Evolutionary conservation across 1,284 basidiomycete genomes (phyloP).

Genomic region (Fistulinella cinereoalba): DNA sequence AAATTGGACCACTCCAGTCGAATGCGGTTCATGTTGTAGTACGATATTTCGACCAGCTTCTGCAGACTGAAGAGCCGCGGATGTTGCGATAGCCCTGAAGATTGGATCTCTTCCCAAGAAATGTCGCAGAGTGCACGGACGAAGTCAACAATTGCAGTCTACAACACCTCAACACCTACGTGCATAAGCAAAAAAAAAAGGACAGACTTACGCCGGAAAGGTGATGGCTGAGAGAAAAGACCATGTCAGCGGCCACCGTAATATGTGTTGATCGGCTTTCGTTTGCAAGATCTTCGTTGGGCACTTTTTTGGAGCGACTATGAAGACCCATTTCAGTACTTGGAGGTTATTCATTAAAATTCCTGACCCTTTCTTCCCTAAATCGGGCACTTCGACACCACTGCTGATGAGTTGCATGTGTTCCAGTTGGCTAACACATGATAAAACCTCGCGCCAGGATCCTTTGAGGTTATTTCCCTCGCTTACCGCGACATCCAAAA

Average conservation of each 20-base stretch:
- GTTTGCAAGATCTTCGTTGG: conserved; percentile 92
- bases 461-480: conserved; percentile 94
- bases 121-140: conserved; percentile 95
- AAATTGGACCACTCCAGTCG: conserved; percentile 98
- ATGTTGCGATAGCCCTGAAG: conserved; percentile 88
- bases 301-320: conserved; percentile 66
- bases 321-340: conserved; percentile 7
- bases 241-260: conserved; percentile 98
- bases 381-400: conserved; percentile 80
- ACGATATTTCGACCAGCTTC: conserved; percentile 98
- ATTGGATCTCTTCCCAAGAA: conserved; percentile 99
- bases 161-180: conserved; percentile 8
- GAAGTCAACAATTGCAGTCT: conserved; percentile 98
- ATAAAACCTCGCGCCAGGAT: conserved; percentile 94
- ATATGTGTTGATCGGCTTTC: conserved; percentile 98
- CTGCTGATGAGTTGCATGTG: conserved; percentile 95
- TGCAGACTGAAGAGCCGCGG: conserved; percentile 97
- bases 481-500: conserved; percentile 88
- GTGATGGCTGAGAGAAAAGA: conserved; percentile 94
- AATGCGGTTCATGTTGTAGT: conserved; percentile 99
- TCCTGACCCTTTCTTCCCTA: conserved; percentile 74
- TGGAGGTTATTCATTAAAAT: neutral
- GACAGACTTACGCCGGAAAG: conserved; percentile 80
- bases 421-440: conserved; percentile 95
- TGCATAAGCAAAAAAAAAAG: conserved; percentile 1